Evolutionary conservation across 805 yeast genomes (phyloP).

Genomic region (Brettanomyces custersianus): DNA sequence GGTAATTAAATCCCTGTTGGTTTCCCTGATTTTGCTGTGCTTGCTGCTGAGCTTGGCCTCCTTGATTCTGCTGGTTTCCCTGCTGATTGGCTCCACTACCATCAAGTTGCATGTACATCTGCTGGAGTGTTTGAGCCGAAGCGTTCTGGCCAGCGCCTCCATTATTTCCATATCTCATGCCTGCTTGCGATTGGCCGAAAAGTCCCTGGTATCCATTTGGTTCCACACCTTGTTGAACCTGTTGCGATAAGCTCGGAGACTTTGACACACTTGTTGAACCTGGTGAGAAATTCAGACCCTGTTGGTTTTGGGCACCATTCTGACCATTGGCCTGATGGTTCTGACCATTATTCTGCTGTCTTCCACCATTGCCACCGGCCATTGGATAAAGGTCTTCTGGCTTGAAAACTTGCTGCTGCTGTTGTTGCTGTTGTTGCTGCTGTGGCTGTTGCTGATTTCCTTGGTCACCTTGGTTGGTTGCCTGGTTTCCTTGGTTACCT

Average conservation of each 20-base stretch:
- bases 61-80: conserved; percentile 7
- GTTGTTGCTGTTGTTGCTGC: conserved; percentile 6
- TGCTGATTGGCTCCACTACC: conserved; percentile 6
- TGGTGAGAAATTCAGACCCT: neutral
- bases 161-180: conserved; percentile 14
- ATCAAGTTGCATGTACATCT: conserved; percentile 4
- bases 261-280: conserved; percentile 10
- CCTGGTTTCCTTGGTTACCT: too few species aligned
- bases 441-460: conserved; percentile 5
- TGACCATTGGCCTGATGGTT: neutral
- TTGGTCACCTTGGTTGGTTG: too few species aligned
- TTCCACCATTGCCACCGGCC: neutral
- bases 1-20: conserved; percentile 3
- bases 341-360: neutral
- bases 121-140: conserved; percentile 7
- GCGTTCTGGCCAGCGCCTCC: conserved; percentile 10
- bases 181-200: conserved; percentile 9
- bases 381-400: conserved; percentile 19
- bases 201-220: conserved; percentile 1
- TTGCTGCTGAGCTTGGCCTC: conserved; percentile 9
- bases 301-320: neutral
- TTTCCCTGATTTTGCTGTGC: conserved; percentile 9
- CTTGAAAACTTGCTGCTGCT: conserved; percentile 11
- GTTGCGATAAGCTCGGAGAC: conserved; percentile 16
- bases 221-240: conserved; percentile 13